These are phyloP conservation scores for Arthroderma sp. DNA, from an alignment of 2,329 filamentous ascomycete genomes.

Conservation along the genomic window DNA sequence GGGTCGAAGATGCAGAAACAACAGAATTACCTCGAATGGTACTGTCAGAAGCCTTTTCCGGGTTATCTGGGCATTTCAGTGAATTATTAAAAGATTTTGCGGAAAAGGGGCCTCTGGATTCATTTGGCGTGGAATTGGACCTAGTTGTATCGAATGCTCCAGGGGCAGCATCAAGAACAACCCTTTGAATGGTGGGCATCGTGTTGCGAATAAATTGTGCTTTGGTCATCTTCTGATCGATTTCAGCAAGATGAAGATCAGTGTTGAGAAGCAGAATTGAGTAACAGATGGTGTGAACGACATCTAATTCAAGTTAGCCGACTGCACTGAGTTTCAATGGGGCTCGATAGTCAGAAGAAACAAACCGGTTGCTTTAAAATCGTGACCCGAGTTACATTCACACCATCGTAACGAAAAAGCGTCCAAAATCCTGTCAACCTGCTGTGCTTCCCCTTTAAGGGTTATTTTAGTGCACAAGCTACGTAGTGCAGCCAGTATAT, in stretches of 20 bases:
- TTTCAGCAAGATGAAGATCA: conserved; percentile 87
- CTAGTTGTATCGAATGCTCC: conserved; percentile 49
- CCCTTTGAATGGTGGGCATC: conserved; percentile 71
- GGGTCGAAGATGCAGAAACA: conserved; percentile 15
- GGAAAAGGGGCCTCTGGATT: not conserved
- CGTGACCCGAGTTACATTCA: conserved; percentile 80
- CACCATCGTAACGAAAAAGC: conserved; percentile 86
- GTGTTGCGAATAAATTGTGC: conserved; percentile 95
- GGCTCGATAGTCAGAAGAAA: not conserved
- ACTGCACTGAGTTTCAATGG: not conserved
- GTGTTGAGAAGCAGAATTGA: conserved; percentile 92
- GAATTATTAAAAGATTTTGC: conserved; percentile 12
- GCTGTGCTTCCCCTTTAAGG: conserved; percentile 84
- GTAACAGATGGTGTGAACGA: conserved; percentile 95
- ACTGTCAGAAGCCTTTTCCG: conserved; percentile 11
- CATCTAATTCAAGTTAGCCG: conserved; percentile 44
- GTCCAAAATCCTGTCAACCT: conserved; percentile 87
- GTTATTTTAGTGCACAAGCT: conserved; percentile 69
- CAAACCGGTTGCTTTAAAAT: conserved; percentile 77
- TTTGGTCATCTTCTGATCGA: conserved; percentile 91
- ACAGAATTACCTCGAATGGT: conserved; percentile 16
- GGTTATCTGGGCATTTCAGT: conserved; percentile 4
- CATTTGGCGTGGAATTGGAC: not conserved
- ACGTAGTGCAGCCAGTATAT: conserved; percentile 65
- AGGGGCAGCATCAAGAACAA: conserved; percentile 58